Conservation (phyloP, 1,139 yeast genomes). For the Scheffersomyces insectosa region DNA sequence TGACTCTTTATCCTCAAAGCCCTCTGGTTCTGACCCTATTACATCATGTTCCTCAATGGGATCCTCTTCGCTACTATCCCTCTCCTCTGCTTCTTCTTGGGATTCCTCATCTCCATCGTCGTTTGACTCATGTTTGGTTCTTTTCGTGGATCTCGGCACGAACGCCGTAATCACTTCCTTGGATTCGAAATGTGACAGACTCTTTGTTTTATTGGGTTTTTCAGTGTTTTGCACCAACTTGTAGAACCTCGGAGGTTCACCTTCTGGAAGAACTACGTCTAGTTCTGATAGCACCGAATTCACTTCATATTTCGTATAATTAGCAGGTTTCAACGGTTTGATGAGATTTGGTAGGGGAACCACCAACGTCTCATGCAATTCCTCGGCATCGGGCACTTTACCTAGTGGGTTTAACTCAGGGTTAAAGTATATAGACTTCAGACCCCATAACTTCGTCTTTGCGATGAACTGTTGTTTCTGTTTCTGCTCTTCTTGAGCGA, state of each 20-base stretch:
- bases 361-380: slow-evolving; percentile 4
- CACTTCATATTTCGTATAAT: slow-evolving; percentile 12
- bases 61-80: slow-evolving; percentile 4
- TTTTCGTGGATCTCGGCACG: background rate
- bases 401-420: slow-evolving; percentile 51
- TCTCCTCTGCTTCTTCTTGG: slow-evolving; percentile 6
- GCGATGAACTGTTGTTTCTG: slow-evolving; percentile 17
- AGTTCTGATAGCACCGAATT: slow-evolving; percentile 32
- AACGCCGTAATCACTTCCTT: background rate
- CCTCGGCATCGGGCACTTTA: slow-evolving; percentile 33
- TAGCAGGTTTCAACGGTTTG: slow-evolving; percentile 22
- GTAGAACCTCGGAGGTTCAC: slow-evolving; percentile 43
- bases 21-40: background rate
- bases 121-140: slow-evolving; percentile 3
- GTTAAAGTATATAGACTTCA: slow-evolving; percentile 41
- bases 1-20: slow-evolving; percentile 3
- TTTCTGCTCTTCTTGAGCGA: slow-evolving; percentile 15
- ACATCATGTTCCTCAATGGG: slow-evolving; percentile 2
- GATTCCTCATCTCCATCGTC: slow-evolving; percentile 3
- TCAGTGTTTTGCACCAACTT: slow-evolving; percentile 37
- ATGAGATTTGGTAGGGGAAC: slow-evolving; percentile 25
- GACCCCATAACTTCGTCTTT: slow-evolving; percentile 37
- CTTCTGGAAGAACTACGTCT: slow-evolving; percentile 35
- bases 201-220: slow-evolving; percentile 1
- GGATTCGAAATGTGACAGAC: background rate